Percentiles rank a stretch among this genome's conserved stretches.
These are phyloP conservation scores for Sporothrix humicola DNA, from an alignment of 2,329 filamentous ascomycete species.

Conservation along the genomic window DNA sequence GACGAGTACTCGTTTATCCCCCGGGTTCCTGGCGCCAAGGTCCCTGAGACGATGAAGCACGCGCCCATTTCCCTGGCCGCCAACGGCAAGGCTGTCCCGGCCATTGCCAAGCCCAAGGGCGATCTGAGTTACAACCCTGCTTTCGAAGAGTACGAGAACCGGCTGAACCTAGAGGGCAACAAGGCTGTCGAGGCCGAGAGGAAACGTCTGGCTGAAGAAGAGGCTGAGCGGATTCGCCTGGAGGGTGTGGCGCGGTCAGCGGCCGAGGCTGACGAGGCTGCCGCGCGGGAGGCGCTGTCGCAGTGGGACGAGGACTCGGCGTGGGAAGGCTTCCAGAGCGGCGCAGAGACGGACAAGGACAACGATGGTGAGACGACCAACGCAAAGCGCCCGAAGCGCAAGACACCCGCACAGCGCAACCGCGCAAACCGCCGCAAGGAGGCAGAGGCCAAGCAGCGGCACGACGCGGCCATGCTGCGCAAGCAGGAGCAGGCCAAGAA, in stretches of 20 bases:
- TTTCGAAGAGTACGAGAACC: conserved; percentile 82
- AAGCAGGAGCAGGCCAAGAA: conserved; percentile 73
- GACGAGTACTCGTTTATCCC: conserved; percentile 71
- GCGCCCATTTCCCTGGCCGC: conserved; percentile 82
- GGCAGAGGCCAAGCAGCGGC: conserved; percentile 75
- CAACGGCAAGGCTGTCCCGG: conserved; percentile 77
- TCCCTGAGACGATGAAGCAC: conserved; percentile 75
- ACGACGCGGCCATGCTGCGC: conserved; percentile 75
- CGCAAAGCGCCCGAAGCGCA: conserved; percentile 79
- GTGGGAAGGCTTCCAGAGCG: conserved; percentile 89
- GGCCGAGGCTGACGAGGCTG: conserved; percentile 75
- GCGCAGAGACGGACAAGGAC: conserved; percentile 63
- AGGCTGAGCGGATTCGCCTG: conserved; percentile 68
- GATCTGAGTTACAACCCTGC: conserved; percentile 92
- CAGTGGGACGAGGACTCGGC: conserved; percentile 87
- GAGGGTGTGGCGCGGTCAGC: conserved; percentile 73
- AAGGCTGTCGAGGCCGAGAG: conserved; percentile 81
- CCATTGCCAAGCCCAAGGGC: conserved; percentile 77
- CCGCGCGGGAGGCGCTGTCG: conserved; percentile 67
- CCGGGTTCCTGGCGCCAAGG: conserved; percentile 68
- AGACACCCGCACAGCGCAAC: conserved; percentile 86
- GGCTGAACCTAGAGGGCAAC: conserved; percentile 74
- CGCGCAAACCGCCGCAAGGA: conserved; percentile 87
- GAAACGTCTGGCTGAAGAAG: conserved; percentile 70
- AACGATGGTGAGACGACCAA: conserved; percentile 44